These are phyloP conservation scores for Naegleria fowleri DNA, from an alignment of 208 protist genomes.

Conservation along the genomic window DNA sequence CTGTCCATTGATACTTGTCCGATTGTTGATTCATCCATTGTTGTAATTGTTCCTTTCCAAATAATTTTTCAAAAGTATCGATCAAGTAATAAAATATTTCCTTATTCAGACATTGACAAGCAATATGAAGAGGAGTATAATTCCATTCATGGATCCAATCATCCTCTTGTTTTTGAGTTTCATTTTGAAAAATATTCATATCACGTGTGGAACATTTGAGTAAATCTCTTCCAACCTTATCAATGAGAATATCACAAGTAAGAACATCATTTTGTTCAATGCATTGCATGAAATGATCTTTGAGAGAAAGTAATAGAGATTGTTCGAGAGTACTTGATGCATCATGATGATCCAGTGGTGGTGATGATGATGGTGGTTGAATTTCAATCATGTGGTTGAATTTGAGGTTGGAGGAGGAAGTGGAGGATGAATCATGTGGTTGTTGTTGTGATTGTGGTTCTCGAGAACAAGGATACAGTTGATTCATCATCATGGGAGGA, in stretches of 20 bases:
- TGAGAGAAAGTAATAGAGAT: neutral
- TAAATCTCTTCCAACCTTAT: neutral
- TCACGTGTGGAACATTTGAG: neutral
- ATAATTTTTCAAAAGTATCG: neutral
- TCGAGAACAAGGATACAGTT: no score
- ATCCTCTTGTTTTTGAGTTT: no score
- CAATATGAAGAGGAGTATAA: neutral
- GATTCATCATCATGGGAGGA: no score
- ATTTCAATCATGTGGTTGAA: no score
- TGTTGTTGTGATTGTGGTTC: no score
- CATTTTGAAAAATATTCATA: no score
- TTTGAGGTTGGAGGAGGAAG: no score
- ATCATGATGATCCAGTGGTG: no score
- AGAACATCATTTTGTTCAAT: neutral
- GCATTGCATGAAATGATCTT: neutral
- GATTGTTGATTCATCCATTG: neutral
- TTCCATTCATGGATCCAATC: neutral
- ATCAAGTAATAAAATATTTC: neutral
- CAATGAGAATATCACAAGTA: neutral
- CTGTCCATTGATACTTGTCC: neutral
- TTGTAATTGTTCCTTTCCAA: neutral
- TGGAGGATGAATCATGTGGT: no score
- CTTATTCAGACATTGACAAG: neutral
- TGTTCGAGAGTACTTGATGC: no score
- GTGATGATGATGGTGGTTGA: no score